Evolutionary conservation across 2,329 filamentous ascomycete species (phyloP).

Genomic region (Talaromyces marneffei): DNA sequence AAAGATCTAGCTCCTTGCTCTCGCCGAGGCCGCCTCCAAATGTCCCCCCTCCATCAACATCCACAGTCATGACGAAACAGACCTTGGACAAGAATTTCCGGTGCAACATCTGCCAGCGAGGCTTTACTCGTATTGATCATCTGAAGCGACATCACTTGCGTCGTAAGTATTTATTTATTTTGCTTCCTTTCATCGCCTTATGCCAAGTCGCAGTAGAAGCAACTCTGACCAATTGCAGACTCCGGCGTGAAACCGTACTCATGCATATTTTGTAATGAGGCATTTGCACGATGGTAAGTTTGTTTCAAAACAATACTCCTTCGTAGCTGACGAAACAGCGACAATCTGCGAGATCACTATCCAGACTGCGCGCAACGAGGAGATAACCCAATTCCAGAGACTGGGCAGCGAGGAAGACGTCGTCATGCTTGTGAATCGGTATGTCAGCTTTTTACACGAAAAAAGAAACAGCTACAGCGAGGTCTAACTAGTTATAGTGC

Average conservation of each 20-base stretch:
- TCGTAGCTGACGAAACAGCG: constrained; percentile 25
- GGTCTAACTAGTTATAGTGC: constrained; percentile 28
- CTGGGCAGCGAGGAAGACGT: constrained; percentile 41
- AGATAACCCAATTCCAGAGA: constrained; percentile 41
- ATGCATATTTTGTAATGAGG: constrained; percentile 41
- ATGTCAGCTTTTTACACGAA: constrained; percentile 16
- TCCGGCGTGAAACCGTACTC: constrained; percentile 45
- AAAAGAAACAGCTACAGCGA: neutral
- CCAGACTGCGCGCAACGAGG: constrained; percentile 37
- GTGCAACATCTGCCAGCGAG: constrained; percentile 41
- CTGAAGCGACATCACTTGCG: constrained; percentile 44
- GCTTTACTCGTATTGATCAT: constrained; percentile 45
- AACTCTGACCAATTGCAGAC: constrained; percentile 26
- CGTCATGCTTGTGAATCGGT: constrained; percentile 46
- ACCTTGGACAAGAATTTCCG: constrained; percentile 37
- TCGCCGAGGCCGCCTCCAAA: constrained; percentile 5
- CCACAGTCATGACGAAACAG: constrained; percentile 28
- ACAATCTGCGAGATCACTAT: constrained; percentile 45
- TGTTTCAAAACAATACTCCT: neutral
- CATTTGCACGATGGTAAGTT: constrained; percentile 42
- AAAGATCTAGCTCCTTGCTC: no score
- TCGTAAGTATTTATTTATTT: constrained; percentile 29
- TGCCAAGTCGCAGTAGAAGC: neutral
- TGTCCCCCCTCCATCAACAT: constrained; percentile 1
- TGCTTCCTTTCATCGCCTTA: constrained; percentile 11